These are phyloP conservation scores for Candida ovalis DNA, from an alignment of 805 yeast species.

Conservation along the genomic window DNA sequence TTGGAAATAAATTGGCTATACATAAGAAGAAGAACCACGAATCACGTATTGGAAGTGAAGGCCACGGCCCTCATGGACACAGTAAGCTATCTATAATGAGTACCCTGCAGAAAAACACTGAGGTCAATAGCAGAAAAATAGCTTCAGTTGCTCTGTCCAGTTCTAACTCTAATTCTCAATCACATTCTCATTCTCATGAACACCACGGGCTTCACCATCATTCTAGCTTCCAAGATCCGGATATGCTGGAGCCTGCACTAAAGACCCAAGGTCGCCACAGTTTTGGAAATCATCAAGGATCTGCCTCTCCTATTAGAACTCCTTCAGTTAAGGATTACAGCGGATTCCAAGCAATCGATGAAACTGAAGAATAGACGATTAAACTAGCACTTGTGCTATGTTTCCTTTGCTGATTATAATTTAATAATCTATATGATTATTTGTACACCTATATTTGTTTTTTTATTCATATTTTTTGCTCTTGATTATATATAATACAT, in stretches of 20 bases:
- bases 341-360: constrained; percentile 5
- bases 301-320: neutral
- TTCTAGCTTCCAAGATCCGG: constrained; percentile 23
- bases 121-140: neutral
- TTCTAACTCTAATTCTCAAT: neutral
- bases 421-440: too few species aligned
- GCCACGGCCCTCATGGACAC: neutral
- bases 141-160: neutral
- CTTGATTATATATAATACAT: neutral
- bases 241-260: constrained; percentile 18
- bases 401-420: too few species aligned
- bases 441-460: too few species aligned
- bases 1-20: constrained; percentile 63
- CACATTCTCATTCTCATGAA: constrained; percentile 9
- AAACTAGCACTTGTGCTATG: too few species aligned
- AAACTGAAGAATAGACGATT: constrained; percentile 6
- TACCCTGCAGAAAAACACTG: constrained; percentile 5
- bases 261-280: neutral
- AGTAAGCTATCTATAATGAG: neutral
- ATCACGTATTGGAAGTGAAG: neutral
- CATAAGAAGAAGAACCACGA: constrained; percentile 7
- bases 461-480: too few species aligned
- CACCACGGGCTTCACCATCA: constrained; percentile 10
- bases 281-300: neutral
- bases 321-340: neutral